Base-by-base conservation (phyloP, 768 basidiomycete species). In the Mycena olivaceomarginata region DNA sequence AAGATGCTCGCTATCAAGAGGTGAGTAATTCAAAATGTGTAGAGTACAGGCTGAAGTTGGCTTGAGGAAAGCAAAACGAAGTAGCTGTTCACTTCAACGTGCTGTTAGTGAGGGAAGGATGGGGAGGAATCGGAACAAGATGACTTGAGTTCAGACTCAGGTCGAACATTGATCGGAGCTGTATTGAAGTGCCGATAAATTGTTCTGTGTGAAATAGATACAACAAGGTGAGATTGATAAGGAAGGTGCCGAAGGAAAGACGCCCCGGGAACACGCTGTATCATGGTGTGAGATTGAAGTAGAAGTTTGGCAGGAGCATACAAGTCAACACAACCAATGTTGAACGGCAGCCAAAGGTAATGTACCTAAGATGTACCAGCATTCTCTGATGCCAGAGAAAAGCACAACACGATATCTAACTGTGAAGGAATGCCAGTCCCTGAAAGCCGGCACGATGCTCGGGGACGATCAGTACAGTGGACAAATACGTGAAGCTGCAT, bases 361-460 rank as follows among this genome's bases (percentile, higher is more conserved):
- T 20, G 53, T 56, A 56, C 53, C 53, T 22, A 20, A 22, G 22
- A n/a, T n/a, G 53, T 56, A 11, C 53, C 53, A 56, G n/a, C 53
- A 56, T 56, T 22, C 53, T 56, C 53, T 56, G 53, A 56, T 20
- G 53, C 53, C 53, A 56, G 53, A 56, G 53, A 22, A 56, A 56
- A 51, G 53, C 53, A 5, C 53, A 56, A 22, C 53, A 56, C n/a
- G 53, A 56, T 56, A 25, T 25, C 25, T 25, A 25, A 25, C 25
- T 25, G 25, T 25, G 25, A 25, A 25, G n/a, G 7, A 56, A n/a
- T n/a, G n/a, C 53, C n/a, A 56, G 53, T 51, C 16, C 13, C 13
- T 51, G 48, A 51, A 51, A 51, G 48, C 48, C 18, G 48, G 48
- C 48, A 51, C 48, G 48, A 51, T 51, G 48, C 43, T 45, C 43